Percentiles rank a stretch among this genome's conserved stretches.
Conservation (phyloP, 2,329 filamentous ascomycete species). For the Colletotrichum horii region DNA sequence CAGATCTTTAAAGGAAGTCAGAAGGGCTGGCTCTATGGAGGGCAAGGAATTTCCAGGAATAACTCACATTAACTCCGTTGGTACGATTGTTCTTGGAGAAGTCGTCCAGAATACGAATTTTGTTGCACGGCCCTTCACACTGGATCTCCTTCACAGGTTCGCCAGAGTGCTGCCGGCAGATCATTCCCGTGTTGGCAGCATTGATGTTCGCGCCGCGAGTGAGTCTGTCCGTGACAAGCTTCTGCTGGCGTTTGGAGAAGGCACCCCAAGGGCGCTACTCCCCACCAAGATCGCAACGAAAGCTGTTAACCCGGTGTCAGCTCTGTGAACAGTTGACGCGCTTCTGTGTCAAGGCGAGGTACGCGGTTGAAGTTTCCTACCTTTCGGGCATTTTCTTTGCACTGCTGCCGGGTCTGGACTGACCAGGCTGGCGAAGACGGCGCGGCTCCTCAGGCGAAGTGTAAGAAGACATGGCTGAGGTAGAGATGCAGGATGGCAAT, state of each 20-base stretch:
- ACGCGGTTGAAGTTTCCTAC: neutral
- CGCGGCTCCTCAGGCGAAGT: neutral
- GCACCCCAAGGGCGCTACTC: constrained; percentile 36
- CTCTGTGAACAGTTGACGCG: neutral
- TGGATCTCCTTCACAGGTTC: constrained; percentile 27
- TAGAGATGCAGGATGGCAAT: neutral
- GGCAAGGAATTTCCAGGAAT: neutral
- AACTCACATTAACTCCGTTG: constrained; percentile 34
- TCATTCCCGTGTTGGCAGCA: constrained; percentile 38
- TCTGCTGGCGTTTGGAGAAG: constrained; percentile 39
- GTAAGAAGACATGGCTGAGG: neutral
- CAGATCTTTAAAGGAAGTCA: constrained; percentile 32
- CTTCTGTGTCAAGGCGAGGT: neutral
- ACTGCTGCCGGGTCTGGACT: neutral
- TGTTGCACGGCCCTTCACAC: constrained; percentile 35
- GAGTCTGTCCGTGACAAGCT: constrained; percentile 26
- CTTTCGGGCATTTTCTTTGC: constrained; percentile 2
- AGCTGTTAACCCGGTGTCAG: constrained; percentile 26
- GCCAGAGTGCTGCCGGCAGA: constrained; percentile 37
- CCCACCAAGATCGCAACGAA: constrained; percentile 38
- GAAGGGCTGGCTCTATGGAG: neutral
- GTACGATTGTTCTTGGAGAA: constrained; percentile 35
- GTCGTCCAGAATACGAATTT: constrained; percentile 28
- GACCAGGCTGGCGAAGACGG: neutral
- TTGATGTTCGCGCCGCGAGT: constrained; percentile 22